A percentile compares a stretch with the other conserved stretches of the same genome.
phyloP scores from a whole-genome alignment of 495 filamentous ascomycete genomes.

The Penicillium lividum region DNA sequence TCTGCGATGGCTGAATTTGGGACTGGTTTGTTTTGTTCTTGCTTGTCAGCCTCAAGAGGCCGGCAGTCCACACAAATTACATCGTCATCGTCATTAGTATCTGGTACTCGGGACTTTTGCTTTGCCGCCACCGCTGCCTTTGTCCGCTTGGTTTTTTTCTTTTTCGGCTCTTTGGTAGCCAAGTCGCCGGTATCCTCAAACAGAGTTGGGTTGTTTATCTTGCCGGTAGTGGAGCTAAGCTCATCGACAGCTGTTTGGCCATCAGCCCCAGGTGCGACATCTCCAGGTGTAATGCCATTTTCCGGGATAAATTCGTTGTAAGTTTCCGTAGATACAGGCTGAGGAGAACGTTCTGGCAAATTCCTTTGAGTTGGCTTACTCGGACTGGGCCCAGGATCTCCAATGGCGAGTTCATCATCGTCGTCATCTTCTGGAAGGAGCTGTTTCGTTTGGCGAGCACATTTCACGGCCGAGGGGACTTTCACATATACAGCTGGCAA shows the following conservation, averaged over 20 bases:
- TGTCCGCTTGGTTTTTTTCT: conserved; percentile 42
- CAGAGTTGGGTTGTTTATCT: neutral
- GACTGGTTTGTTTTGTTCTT: neutral
- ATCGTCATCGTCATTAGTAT: conserved; percentile 37
- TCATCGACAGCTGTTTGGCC: neutral
- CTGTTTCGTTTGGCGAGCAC: conserved; percentile 38
- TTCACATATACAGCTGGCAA: conserved; percentile 22
- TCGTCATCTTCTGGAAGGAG: conserved; percentile 27
- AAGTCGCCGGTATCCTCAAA: neutral
- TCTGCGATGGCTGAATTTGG: neutral
- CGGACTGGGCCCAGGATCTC: conserved; percentile 7
- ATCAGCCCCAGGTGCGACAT: neutral
- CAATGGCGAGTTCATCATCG: conserved; percentile 34
- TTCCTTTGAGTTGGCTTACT: conserved; percentile 22
- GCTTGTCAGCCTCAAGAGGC: conserved; percentile 12
- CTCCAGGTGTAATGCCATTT: conserved; percentile 9
- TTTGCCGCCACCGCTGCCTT: conserved; percentile 36
- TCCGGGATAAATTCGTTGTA: conserved; percentile 5
- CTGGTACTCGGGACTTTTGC: conserved; percentile 29
- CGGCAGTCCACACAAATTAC: conserved; percentile 43
- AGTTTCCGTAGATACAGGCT: conserved; percentile 1
- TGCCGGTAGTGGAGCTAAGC: neutral
- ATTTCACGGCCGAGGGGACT: conserved; percentile 22
- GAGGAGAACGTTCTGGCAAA: conserved; percentile 26
- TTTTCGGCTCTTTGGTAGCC: conserved; percentile 29